phyloP scores from a whole-genome alignment of 2,329 filamentous ascomycete genomes.

The Colletotrichum sp. region DNA sequence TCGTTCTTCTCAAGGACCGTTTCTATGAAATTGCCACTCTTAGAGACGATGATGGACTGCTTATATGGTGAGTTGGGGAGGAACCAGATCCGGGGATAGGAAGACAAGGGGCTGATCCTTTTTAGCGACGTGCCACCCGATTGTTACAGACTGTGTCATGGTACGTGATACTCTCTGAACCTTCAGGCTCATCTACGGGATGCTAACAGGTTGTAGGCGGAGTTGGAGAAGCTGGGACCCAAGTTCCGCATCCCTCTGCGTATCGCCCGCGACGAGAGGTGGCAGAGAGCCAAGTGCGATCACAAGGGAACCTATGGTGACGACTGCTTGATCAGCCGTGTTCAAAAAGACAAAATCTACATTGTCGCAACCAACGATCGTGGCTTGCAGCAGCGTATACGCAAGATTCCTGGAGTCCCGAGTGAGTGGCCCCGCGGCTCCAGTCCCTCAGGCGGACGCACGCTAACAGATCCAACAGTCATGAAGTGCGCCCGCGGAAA shows the following conservation, averaged over 20 bases:
- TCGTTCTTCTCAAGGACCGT: conserved; percentile 59
- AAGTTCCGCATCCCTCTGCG: conserved; percentile 87
- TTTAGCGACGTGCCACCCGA: conserved; percentile 80
- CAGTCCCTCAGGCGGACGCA: conserved; percentile 51
- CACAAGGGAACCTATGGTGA: conserved; percentile 89
- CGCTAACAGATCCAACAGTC: conserved; percentile 59
- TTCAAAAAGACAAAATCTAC: conserved; percentile 68
- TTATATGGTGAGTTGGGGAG: conserved; percentile 59
- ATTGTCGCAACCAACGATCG: conserved; percentile 81
- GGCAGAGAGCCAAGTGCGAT: conserved; percentile 84
- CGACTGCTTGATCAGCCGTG: conserved; percentile 81
- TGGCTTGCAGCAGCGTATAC: conserved; percentile 80
- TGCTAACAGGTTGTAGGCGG: conserved; percentile 35
- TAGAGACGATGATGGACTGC: conserved; percentile 91
- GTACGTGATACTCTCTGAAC: not conserved
- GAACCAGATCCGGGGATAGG: not conserved
- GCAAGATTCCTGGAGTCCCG: conserved; percentile 57
- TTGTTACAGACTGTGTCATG: conserved; percentile 72
- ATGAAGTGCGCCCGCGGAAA: conserved; percentile 87
- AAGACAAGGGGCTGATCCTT: not conserved
- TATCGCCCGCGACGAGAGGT: conserved; percentile 89
- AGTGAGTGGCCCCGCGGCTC: not conserved
- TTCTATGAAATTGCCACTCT: conserved; percentile 85
- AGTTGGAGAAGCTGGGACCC: conserved; percentile 86
- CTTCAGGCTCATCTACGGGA: not conserved